Evolutionary conservation across 176 grass and related monocot genomes (phyloP), one percentile per base, ranked within the genome.

Genomic region (Carex scoparia): DNA sequence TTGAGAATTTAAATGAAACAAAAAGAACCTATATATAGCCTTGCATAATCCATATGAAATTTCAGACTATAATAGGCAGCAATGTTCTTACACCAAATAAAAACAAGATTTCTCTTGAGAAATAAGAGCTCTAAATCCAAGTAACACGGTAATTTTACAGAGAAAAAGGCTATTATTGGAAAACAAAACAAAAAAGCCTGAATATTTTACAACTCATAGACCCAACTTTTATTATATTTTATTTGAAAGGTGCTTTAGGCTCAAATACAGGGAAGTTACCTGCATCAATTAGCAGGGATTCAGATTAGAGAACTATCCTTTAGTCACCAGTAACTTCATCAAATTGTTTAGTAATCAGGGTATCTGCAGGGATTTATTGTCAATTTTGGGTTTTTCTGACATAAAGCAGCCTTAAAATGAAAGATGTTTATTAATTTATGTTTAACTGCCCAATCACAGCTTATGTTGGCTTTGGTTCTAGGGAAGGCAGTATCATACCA

Each of bases 191-290:
- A 33, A 57, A 79, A 27, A 10, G 48, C 12, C 74, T 28, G 51
- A 53, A 55, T 35, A 79, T 37, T 10, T 58, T 79, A 58, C 70
- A 79, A 57, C 74, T 58, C 53, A 18, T 76, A 55, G 48, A 9
- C 74, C 48, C 27, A 79, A 57, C 27, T 58, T 56, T 10, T 79
- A 79, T 79, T 79, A 35, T 9, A 78, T 58, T 35, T 79, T 79
- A 58, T 57, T 46, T 79, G 53, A 16, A 79, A 32, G 74, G 7
- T 79, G 28, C 74, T 58, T 79, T 33, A 8, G 23, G 49, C 53
- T 15, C 30, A 33, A 58, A 35, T 33, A 35, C 11, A 63, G 28
- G 74, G 7, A 78, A 31, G 2, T 33, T 4, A 35, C 74, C 74
- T 79, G 74, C 53, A 79, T 58, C 12, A 15, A 16, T 53, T 56